Conservation (phyloP, 805 yeast genomes). For the Candida tibetensis region DNA sequence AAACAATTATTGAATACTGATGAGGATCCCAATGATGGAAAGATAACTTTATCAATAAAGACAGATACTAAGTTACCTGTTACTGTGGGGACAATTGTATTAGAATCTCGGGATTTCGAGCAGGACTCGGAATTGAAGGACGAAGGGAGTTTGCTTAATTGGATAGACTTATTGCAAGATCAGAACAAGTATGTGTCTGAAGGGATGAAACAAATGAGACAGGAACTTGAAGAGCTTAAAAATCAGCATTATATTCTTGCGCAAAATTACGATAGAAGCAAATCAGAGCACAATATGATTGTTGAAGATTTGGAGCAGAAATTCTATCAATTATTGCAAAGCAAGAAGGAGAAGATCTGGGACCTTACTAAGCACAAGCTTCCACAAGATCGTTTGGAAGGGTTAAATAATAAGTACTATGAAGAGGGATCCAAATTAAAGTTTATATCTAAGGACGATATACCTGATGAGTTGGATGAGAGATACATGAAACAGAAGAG, state of each 20-base stretch:
- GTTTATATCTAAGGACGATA: constrained; percentile 15
- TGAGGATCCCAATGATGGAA: constrained; percentile 10
- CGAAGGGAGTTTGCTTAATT: constrained; percentile 24
- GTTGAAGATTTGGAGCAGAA: constrained; percentile 24
- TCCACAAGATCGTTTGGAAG: constrained; percentile 10
- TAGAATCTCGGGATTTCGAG: constrained; percentile 18
- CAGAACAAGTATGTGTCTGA: constrained; percentile 12
- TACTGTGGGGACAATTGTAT: constrained; percentile 24
- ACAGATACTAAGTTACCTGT: constrained; percentile 23
- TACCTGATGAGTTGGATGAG: constrained; percentile 19
- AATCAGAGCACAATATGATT: constrained; percentile 16
- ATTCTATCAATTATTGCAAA: constrained; percentile 25
- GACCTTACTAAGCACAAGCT: constrained; percentile 16
- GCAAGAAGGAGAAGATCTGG: constrained; percentile 31
- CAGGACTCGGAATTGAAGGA: constrained; percentile 7
- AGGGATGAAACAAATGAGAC: constrained; percentile 3
- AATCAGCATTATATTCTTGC: constrained; percentile 8
- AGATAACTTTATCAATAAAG: constrained; percentile 12
- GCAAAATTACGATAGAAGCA: constrained; percentile 11
- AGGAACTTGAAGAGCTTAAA: constrained; percentile 2
- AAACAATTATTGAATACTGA: constrained; percentile 7
- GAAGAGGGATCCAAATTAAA: constrained; percentile 12
- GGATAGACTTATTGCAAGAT: constrained; percentile 20
- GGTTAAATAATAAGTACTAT: constrained; percentile 17
- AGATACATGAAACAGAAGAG: constrained; percentile 18